Evolutionary conservation across 306 rosid species (phyloP), one percentile per base, ranked within the genome.

Genomic region (Cercis canadensis): DNA sequence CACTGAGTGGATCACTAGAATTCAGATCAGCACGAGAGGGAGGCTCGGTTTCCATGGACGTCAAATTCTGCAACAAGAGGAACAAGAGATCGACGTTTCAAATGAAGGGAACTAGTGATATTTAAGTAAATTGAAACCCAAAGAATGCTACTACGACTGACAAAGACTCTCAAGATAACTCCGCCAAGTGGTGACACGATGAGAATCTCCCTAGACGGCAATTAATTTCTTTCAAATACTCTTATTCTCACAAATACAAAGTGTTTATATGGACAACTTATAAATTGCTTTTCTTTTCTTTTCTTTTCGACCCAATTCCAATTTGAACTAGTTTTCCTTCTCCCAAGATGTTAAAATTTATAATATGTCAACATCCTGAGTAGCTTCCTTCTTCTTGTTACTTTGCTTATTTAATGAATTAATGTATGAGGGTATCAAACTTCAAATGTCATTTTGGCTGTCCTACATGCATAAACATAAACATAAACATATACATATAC

Each of bases 151-250:
- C 5, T 43, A 55, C 15, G 9, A 34, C 0, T 31, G 72, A 81
- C 67, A 46, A 33, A 1, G 75, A 70, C 77, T 36, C 21, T 59
- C 19, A 59, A 54, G 76, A 72, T 11, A 71, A 45, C 57, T 76
- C 69, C 81, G 55, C 36, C 10, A 0, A 29, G 41, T 18, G n/a
- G 31, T 12, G 57, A 57, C 67, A 31, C 16, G 61, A 21, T 2
- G 40, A 37, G 21, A 2, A 60, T 36, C 12, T 33, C 1, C 7
- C 15, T n/a, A 15, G 75, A 14, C 75, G 63, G 78, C 81, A 31
- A 76, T 70, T 57, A 31, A 24, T 37, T 40, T 50, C 29, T 24
- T 24, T 24, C 29, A 24, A 24, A 24, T 24, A 24, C 1, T 3
- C 29, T 24, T 24, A 24, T 24, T 24, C 29, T 24, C 2, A 3